Base-by-base conservation (phyloP, 108 stramenopile genomes). In the Cyclotella sp. region DNA sequence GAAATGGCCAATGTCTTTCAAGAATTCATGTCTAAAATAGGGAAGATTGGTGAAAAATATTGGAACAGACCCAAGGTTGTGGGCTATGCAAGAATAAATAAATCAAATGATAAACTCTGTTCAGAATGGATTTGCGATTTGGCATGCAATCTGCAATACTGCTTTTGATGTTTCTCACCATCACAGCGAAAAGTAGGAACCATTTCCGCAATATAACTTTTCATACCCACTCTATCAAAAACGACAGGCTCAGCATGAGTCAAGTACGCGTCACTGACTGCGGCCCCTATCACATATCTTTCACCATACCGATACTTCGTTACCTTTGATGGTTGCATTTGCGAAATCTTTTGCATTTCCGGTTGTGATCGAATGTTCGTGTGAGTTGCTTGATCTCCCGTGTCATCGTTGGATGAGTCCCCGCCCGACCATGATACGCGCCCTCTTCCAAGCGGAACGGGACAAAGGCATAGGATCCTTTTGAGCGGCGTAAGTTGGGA, bases 41-140 rank as follows among this genome's bases (percentile, higher is more conserved):
- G 73, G 73, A 24, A 74, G 43, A 30, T 74, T 74, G 73, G 73
- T 74, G 39, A 64, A 42, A 29, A 74, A 74, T 42, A 73, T 62
- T 24, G 72, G 60, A 6, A 60, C 59, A 16, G 61, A 39, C 30
- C 64, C 64, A 26, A 66, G 64, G 26, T 66, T 66, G 64, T 66
- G 64, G 12, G 64, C 64, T 66, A 24, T 24, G 49, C 19, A 51
- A 12, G 46, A 14, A 39, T 63, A 16, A 42, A n/a, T n/a, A n/a
- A 41, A 41, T 3, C 34, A 41, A n/a, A 3, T 63, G 62, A 41
- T 15, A 27, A 28, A 59, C 3, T n/a, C 5, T 16, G 40, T 21
- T 18, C 6, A 63, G 16, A 41, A 40, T 3, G 40, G 18, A 41
- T 39, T 41, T 41, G 30, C 7, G 18, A 41, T 39, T 41, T 41